These are phyloP conservation scores for Rhodosporidiobolus sp. DNA, from an alignment of 768 basidiomycete species.

Conservation along the genomic window DNA sequence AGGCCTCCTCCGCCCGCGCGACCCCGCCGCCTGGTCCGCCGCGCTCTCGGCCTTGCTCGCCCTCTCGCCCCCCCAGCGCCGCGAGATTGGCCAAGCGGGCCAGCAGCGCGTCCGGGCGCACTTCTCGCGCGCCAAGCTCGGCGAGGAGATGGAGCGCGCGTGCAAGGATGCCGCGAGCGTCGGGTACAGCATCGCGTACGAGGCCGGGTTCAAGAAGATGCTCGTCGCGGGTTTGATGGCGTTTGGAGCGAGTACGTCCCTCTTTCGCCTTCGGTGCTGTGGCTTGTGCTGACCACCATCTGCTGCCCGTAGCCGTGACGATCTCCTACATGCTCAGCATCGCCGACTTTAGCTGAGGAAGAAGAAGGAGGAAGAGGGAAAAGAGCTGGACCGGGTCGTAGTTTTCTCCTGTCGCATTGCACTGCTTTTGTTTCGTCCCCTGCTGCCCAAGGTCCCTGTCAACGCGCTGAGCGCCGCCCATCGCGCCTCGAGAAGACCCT, in stretches of 20 bases:
- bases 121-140: constrained; percentile 64
- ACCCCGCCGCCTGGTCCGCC: constrained; percentile 65
- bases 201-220: constrained; percentile 34
- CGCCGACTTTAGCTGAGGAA: neutral
- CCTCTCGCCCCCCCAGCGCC: constrained; percentile 51
- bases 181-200: constrained; percentile 24
- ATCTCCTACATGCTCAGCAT: neutral
- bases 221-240: neutral
- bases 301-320: neutral
- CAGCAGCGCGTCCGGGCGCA: constrained; percentile 60
- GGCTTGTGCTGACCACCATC: neutral
- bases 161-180: constrained; percentile 56
- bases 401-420: no score
- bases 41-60: constrained; percentile 60
- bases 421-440: no score
- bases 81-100: constrained; percentile 58
- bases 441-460: no score
- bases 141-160: constrained; percentile 47
- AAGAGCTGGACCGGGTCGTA: no score
- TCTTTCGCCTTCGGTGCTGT: neutral
- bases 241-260: neutral
- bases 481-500: no score
- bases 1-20: constrained; percentile 70
- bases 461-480: no score
- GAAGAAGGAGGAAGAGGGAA: neutral